phyloP scores from a whole-genome alignment of 2,329 filamentous ascomycete genomes.

The Cladosporium sp. region DNA sequence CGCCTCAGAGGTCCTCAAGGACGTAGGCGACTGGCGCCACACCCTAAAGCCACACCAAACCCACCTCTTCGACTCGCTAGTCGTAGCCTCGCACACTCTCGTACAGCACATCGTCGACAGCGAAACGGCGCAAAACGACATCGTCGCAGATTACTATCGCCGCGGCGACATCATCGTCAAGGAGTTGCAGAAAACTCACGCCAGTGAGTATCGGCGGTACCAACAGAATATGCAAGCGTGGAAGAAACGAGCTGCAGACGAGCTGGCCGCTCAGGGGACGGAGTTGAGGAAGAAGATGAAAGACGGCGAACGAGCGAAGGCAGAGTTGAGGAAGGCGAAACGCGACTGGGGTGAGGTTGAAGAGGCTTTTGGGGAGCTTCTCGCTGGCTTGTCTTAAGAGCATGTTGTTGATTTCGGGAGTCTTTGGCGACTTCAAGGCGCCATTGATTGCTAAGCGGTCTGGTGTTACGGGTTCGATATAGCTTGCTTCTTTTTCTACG shows the following conservation, averaged over 20 bases:
- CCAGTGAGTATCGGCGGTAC: slow-evolving; percentile 32
- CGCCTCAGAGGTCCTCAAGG: slow-evolving; percentile 20
- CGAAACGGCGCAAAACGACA: slow-evolving; percentile 41
- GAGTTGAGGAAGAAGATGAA: slow-evolving; percentile 16
- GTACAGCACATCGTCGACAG: slow-evolving; percentile 44
- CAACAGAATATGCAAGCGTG: slow-evolving; percentile 4
- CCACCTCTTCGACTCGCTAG: slow-evolving; percentile 35
- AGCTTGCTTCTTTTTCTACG: too few relatives aligned
- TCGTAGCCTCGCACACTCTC: slow-evolving; percentile 40
- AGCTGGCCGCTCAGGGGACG: slow-evolving; percentile 14
- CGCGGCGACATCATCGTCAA: slow-evolving; percentile 43
- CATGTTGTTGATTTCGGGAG: not conserved
- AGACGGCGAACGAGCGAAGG: slow-evolving; percentile 11
- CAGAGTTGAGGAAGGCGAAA: slow-evolving; percentile 3
- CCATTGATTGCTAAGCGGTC: too few relatives aligned
- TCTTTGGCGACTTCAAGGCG: too few relatives aligned
- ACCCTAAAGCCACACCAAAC: slow-evolving; percentile 37
- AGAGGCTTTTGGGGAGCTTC: not conserved
- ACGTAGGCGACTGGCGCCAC: slow-evolving; percentile 35
- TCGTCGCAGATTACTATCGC: slow-evolving; percentile 41
- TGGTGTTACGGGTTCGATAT: too few relatives aligned
- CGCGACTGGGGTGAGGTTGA: not conserved
- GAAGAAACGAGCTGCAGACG: slow-evolving; percentile 11
- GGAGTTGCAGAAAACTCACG: slow-evolving; percentile 38
- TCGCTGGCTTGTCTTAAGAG: not conserved